These are phyloP conservation scores for Aureobasidium namibiae DNA, from an alignment of 2,329 filamentous ascomycete genomes.

Conservation along the genomic window DNA sequence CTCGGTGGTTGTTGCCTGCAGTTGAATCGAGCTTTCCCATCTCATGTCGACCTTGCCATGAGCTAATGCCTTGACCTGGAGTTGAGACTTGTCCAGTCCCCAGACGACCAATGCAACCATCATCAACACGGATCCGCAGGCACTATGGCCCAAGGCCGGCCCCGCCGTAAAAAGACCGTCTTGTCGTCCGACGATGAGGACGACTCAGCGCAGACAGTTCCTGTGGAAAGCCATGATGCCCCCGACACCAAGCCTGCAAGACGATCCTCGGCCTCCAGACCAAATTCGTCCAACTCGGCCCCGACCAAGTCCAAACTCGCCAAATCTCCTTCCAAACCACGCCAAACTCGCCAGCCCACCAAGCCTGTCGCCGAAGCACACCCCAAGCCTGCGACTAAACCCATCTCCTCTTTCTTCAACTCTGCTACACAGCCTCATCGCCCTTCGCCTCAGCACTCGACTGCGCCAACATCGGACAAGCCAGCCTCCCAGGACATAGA, in stretches of 20 bases:
- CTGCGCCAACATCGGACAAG: slow-evolving; percentile 31
- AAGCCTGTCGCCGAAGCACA: slow-evolving; percentile 24
- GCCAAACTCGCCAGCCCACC: slow-evolving; percentile 16
- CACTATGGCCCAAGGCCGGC: slow-evolving; percentile 25
- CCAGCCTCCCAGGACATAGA: slow-evolving; percentile 19
- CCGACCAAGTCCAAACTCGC: not conserved
- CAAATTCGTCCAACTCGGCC: not conserved
- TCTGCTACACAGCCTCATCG: slow-evolving; percentile 33
- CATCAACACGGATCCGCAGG: not conserved
- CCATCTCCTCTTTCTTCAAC: slow-evolving; percentile 44
- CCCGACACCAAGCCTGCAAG: slow-evolving; percentile 16
- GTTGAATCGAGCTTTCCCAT: not conserved
- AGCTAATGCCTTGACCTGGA: not conserved
- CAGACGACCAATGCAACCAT: slow-evolving; percentile 1
- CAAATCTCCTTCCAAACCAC: not conserved
- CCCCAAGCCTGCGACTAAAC: slow-evolving; percentile 30
- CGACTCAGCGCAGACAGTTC: not conserved
- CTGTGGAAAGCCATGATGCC: not conserved
- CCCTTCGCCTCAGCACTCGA: slow-evolving; percentile 25
- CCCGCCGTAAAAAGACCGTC: slow-evolving; percentile 21
- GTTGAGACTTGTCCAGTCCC: not conserved
- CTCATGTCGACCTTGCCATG: not conserved
- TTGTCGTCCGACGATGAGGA: slow-evolving; percentile 22
- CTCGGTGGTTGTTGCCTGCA: not conserved
- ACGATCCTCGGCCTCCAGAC: slow-evolving; percentile 4